Percentiles rank a stretch among this genome's conserved stretches.
Evolutionary conservation across 176 grass and related monocot genomes (phyloP).

Genomic region (Musa beccarii): DNA sequence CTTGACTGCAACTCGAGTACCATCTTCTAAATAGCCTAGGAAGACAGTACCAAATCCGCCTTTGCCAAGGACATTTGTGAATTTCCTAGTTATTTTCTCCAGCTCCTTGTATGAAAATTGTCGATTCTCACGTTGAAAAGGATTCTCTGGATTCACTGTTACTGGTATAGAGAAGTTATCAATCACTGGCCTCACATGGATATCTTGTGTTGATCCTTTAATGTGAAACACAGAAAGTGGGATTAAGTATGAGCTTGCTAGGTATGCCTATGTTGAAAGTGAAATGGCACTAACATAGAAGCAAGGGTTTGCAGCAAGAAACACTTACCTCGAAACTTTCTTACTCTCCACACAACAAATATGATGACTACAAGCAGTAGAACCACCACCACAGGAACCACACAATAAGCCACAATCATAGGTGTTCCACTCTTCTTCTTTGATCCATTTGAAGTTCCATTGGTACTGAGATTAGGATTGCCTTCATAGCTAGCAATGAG

Average conservation of each 20-base stretch:
- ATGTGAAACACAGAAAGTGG: background rate
- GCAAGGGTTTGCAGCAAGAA: background rate
- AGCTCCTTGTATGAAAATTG: conserved; percentile 1
- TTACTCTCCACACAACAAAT: background rate
- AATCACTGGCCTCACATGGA: background rate
- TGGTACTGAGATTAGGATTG: background rate
- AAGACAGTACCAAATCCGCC: conserved; percentile 6
- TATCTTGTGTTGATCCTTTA: background rate
- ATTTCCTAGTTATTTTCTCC: conserved; percentile 1
- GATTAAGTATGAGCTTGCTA: background rate
- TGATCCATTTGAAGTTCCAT: background rate
- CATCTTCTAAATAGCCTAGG: background rate
- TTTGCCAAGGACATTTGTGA: conserved; percentile 1
- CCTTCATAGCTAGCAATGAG: background rate
- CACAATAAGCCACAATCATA: background rate
- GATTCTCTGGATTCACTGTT: background rate
- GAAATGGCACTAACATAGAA: background rate
- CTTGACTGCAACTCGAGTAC: conserved; percentile 4
- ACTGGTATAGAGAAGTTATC: background rate
- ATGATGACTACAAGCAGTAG: background rate
- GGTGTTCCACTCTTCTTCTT: background rate
- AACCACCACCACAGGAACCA: background rate
- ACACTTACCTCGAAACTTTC: background rate
- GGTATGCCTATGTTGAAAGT: too few species aligned
- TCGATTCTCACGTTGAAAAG: background rate